Conservation (phyloP, 1,139 yeast species). For the Kodamaea alishanica region DNA sequence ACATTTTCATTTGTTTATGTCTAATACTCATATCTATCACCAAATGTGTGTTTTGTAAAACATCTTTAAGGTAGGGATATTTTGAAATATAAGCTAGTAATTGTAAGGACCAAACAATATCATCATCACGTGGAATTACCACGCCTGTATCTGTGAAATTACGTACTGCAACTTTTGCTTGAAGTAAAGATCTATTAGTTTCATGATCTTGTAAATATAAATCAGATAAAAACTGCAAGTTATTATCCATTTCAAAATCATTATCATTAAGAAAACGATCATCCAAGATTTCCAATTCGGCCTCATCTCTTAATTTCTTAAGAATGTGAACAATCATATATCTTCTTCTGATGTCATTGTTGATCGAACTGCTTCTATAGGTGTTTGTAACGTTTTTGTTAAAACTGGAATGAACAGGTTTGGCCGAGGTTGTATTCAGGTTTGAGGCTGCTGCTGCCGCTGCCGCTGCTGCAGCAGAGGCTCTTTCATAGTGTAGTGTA, state of each 20-base stretch:
- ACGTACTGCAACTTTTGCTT: constrained; percentile 50
- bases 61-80: constrained; percentile 74
- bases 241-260: constrained; percentile 45
- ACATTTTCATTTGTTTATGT: constrained; percentile 40
- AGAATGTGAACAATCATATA: constrained; percentile 36
- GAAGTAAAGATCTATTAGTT: constrained; percentile 22
- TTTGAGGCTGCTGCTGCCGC: not conserved
- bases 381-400: constrained; percentile 8
- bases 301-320: constrained; percentile 38
- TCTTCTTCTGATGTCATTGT: constrained; percentile 34
- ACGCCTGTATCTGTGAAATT: constrained; percentile 67
- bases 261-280: constrained; percentile 28
- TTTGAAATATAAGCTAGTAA: constrained; percentile 89
- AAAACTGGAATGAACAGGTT: constrained; percentile 3
- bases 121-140: constrained; percentile 85
- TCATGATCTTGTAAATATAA: constrained; percentile 41
- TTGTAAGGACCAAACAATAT: constrained; percentile 90
- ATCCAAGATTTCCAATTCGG: constrained; percentile 35
- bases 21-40: constrained; percentile 53
- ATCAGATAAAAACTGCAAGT: constrained; percentile 40
- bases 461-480: not conserved
- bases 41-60: constrained; percentile 67
- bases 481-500: constrained; percentile 6
- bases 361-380: constrained; percentile 16
- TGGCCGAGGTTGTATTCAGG: not conserved